Evolutionary conservation across 148 eudicot species (phyloP).

Genomic region (Selenicereus undatus): DNA sequence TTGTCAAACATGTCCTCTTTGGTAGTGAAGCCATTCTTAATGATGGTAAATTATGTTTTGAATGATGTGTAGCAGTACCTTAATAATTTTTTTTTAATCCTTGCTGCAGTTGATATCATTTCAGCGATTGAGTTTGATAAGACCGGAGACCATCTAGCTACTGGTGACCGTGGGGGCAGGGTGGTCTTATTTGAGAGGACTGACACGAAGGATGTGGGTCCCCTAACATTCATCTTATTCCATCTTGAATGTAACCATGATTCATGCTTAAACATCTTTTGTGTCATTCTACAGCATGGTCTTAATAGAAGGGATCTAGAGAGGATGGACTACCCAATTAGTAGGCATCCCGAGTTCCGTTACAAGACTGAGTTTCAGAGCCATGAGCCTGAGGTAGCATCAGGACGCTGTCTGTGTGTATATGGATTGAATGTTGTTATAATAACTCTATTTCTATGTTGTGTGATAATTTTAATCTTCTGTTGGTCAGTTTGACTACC

Average conservation of each 20-base stretch:
- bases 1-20: not conserved
- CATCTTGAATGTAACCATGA: not conserved
- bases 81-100: not conserved
- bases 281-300: constrained; percentile 42
- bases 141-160: constrained; percentile 72
- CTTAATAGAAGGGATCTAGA: constrained; percentile 72
- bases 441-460: constrained; percentile 9
- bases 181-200: constrained; percentile 76
- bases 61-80: not conserved
- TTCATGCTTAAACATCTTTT: constrained; percentile 7
- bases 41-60: not conserved
- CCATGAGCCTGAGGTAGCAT: constrained; percentile 94
- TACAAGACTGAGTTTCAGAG: constrained; percentile 99
- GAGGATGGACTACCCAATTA: constrained; percentile 56
- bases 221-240: constrained; percentile 15
- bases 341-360: constrained; percentile 92
- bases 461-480: constrained; percentile 10
- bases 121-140: constrained; percentile 81
- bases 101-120: constrained; percentile 58
- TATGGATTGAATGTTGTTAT: not conserved
- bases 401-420: constrained; percentile 1
- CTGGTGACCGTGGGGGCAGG: constrained; percentile 83
- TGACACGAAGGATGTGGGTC: constrained; percentile 60
- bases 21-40: not conserved
- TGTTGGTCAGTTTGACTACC: constrained; percentile 84